Conservation (phyloP, 371 early-diverging fungal species). For the Nematocida sp. region DNA sequence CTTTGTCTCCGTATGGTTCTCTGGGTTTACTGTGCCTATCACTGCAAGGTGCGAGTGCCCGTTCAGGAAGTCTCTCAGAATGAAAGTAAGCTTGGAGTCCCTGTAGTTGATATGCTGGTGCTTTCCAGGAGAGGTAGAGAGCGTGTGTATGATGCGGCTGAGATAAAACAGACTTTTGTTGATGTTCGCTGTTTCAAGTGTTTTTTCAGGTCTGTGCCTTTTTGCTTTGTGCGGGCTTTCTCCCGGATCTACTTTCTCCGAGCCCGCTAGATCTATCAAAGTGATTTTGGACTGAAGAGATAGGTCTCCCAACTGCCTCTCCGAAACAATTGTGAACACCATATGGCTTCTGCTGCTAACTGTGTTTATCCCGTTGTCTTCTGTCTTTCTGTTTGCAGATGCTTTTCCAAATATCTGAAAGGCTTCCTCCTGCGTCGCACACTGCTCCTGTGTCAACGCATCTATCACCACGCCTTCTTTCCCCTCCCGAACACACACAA, state of each 20-base stretch:
- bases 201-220: slow-evolving; percentile 10
- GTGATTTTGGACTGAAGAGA: slow-evolving; percentile 67
- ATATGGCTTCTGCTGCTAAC: slow-evolving; percentile 58
- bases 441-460: slow-evolving; percentile 65
- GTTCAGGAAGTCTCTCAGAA: slow-evolving; percentile 69
- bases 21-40: slow-evolving; percentile 65
- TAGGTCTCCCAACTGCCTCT: slow-evolving; percentile 63
- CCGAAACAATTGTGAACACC: slow-evolving; percentile 68
- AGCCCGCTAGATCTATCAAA: slow-evolving; percentile 72
- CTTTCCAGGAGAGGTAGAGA: slow-evolving; percentile 65
- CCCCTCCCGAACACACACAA: slow-evolving; percentile 67
- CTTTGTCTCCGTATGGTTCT: slow-evolving; percentile 54
- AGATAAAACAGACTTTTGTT: slow-evolving; percentile 70
- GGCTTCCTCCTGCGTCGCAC: slow-evolving; percentile 65
- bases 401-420: slow-evolving; percentile 13
- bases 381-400: background rate
- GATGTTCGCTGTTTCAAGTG: slow-evolving; percentile 68
- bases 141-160: slow-evolving; percentile 69
- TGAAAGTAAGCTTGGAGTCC: slow-evolving; percentile 70
- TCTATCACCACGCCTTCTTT: slow-evolving; percentile 66
- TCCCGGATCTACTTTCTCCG: slow-evolving; percentile 66
- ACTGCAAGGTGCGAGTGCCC: slow-evolving; percentile 71
- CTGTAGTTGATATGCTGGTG: slow-evolving; percentile 69
- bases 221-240: background rate
- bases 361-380: slow-evolving; percentile 21